phyloP scores from a whole-genome alignment of 306 rosid species.

The Trifolium dubium region DNA sequence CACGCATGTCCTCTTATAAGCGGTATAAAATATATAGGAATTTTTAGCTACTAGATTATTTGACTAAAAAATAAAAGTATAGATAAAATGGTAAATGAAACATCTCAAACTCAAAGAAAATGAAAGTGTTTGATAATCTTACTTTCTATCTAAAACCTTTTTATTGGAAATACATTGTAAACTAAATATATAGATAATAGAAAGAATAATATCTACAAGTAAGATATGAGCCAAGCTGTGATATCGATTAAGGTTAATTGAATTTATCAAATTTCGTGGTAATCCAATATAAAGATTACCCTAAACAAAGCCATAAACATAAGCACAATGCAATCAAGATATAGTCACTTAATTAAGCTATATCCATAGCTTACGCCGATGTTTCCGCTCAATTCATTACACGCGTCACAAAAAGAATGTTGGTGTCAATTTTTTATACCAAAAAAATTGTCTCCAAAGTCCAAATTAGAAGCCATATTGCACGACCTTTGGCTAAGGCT shows the following conservation, averaged over 20 bases:
- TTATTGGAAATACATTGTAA: too few relatives aligned
- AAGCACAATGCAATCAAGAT: conserved; percentile 10
- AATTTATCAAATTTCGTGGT: conserved; percentile 28
- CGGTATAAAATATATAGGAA: too few relatives aligned
- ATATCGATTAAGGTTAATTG: conserved; percentile 48
- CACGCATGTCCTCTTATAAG: too few relatives aligned
- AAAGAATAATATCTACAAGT: conserved; percentile 39
- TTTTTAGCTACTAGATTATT: too few relatives aligned
- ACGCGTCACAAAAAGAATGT: conserved; percentile 52
- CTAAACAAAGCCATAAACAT: conserved; percentile 26
- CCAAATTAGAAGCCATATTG: conserved; percentile 43
- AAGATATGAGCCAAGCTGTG: conserved; percentile 52
- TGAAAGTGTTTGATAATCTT: too few relatives aligned
- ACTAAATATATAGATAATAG: too few relatives aligned
- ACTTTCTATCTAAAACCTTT: too few relatives aligned
- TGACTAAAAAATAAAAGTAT: too few relatives aligned
- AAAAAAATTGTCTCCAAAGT: too few relatives aligned
- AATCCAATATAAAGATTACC: conserved; percentile 40
- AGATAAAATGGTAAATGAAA: too few relatives aligned
- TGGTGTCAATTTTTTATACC: neutral
- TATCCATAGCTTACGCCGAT: conserved; percentile 51
- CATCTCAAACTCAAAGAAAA: too few relatives aligned
- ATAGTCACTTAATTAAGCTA: conserved; percentile 33
- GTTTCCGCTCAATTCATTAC: conserved; percentile 44
- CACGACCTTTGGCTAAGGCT: conserved; percentile 65